Evolutionary conservation across 176 grass and related monocot genomes (phyloP).

Genomic region (Musa itinerans): DNA sequence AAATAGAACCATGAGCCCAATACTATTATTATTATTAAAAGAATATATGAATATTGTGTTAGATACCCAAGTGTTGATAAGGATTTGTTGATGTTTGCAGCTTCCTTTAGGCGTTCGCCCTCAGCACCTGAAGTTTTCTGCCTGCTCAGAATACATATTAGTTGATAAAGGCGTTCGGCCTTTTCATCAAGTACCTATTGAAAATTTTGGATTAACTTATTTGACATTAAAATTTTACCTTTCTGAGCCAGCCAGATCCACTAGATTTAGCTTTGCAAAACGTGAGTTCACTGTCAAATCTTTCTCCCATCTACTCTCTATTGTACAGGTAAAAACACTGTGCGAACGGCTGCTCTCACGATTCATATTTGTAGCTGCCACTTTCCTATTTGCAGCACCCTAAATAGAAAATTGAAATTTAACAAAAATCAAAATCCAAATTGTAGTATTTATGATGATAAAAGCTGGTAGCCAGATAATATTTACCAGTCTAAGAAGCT

Average conservation of each 20-base stretch:
- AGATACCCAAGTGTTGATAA: constrained; percentile 88
- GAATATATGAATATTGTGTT: constrained; percentile 4
- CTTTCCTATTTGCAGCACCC: constrained; percentile 81
- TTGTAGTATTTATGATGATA: constrained; percentile 7
- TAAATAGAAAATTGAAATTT: constrained; percentile 7
- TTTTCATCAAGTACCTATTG: constrained; percentile 23
- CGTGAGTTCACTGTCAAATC: constrained; percentile 71
- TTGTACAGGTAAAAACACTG: constrained; percentile 86
- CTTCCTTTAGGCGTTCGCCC: constrained; percentile 96
- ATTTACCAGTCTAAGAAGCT: constrained; percentile 69
- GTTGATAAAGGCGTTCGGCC: neutral
- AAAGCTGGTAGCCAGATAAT: neutral
- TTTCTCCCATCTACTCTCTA: constrained; percentile 83
- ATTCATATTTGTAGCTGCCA: constrained; percentile 94
- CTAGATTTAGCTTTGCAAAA: constrained; percentile 82
- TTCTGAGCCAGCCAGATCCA: constrained; percentile 92
- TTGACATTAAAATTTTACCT: constrained; percentile 44
- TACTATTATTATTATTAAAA: neutral
- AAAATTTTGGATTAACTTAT: constrained; percentile 13
- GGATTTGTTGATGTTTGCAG: constrained; percentile 92
- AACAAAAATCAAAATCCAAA: neutral
- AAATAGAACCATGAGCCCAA: too few relatives aligned
- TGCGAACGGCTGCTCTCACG: constrained; percentile 87
- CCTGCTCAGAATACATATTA: constrained; percentile 25
- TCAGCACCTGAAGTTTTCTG: constrained; percentile 94